phyloP scores from a whole-genome alignment of 495 filamentous ascomycete species.

The Aspergillus panamensis region DNA sequence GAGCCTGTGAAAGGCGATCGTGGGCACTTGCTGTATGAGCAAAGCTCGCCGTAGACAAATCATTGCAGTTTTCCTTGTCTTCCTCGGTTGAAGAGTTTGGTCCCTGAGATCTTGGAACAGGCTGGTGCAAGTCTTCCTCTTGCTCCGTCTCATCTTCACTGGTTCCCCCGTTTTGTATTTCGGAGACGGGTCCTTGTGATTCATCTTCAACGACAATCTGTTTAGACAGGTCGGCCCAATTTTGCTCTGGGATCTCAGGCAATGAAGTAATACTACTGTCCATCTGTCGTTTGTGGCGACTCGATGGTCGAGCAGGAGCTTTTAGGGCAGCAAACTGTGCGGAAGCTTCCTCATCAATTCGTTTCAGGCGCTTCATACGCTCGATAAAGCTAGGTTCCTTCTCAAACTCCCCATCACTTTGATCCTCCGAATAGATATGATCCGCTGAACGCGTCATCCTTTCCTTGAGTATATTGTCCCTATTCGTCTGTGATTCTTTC shows the following conservation, averaged over 20 bases:
- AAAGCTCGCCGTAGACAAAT: conserved; percentile 25
- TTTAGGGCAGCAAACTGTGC: conserved; percentile 42
- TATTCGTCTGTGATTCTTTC: conserved; percentile 47
- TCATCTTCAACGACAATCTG: conserved; percentile 13
- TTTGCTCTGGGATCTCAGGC: conserved; percentile 5
- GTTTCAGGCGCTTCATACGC: conserved; percentile 33
- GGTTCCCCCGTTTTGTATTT: conserved; percentile 20
- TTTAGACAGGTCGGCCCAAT: conserved; percentile 8
- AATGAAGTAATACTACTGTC: conserved; percentile 8
- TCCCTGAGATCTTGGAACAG: conserved; percentile 30
- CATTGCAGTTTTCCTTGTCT: conserved; percentile 50
- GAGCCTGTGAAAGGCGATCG: conserved; percentile 40
- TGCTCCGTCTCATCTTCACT: conserved; percentile 54
- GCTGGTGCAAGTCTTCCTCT: conserved; percentile 37
- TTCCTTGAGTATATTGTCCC: conserved; percentile 33
- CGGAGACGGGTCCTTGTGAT: conserved; percentile 8
- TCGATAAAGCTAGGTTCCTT: conserved; percentile 44
- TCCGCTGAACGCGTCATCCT: conserved; percentile 42
- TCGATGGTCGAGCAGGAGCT: conserved; percentile 32
- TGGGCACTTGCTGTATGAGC: conserved; percentile 34
- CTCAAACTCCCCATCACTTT: conserved; percentile 46
- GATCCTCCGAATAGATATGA: conserved; percentile 37
- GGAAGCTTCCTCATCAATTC: conserved; percentile 36
- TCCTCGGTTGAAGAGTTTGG: conserved; percentile 38
- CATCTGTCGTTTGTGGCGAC: conserved; percentile 4